Evolutionary conservation across 208 protist genomes (phyloP).

Genomic region (Spongospora subterranea): DNA sequence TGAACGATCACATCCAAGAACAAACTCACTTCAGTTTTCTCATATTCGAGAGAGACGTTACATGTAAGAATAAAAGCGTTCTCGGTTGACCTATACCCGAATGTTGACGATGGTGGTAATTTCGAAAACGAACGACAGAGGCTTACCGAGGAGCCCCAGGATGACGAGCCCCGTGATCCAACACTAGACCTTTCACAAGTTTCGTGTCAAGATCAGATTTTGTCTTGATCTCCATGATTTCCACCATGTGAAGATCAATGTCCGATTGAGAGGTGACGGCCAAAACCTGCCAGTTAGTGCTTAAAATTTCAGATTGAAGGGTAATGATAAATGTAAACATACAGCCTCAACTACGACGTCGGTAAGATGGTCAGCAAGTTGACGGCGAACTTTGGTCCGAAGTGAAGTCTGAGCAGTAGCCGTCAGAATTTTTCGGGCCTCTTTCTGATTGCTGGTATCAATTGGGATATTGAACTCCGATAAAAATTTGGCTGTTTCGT

Average conservation of each 20-base stretch:
- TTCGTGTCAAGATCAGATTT: constrained; percentile 79
- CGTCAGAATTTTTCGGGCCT: constrained; percentile 87
- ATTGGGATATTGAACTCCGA: constrained; percentile 83
- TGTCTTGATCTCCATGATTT: constrained; percentile 99
- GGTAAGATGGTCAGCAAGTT: constrained; percentile 83
- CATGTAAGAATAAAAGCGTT: constrained; percentile 98
- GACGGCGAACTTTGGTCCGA: constrained; percentile 73
- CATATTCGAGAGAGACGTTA: constrained; percentile 99
- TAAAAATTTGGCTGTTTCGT: constrained; percentile 81
- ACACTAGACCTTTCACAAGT: constrained; percentile 98
- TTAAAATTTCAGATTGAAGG: background rate
- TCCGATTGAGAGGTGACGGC: constrained; percentile 74
- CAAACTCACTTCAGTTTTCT: constrained; percentile 89
- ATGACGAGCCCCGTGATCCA: constrained; percentile 99
- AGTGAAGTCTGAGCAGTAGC: constrained; percentile 70
- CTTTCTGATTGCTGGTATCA: constrained; percentile 70
- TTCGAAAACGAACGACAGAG: background rate
- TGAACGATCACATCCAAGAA: background rate
- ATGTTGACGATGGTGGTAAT: constrained; percentile 78
- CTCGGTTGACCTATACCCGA: constrained; percentile 81
- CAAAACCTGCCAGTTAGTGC: background rate
- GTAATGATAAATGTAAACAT: constrained; percentile 22
- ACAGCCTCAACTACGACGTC: constrained; percentile 71
- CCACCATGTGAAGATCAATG: constrained; percentile 99
- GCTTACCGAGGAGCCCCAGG: constrained; percentile 79